Evolutionary conservation across 257 asterid species (phyloP), one percentile per base, ranked within the genome.

Genomic region (Gardenia jasminoides): DNA sequence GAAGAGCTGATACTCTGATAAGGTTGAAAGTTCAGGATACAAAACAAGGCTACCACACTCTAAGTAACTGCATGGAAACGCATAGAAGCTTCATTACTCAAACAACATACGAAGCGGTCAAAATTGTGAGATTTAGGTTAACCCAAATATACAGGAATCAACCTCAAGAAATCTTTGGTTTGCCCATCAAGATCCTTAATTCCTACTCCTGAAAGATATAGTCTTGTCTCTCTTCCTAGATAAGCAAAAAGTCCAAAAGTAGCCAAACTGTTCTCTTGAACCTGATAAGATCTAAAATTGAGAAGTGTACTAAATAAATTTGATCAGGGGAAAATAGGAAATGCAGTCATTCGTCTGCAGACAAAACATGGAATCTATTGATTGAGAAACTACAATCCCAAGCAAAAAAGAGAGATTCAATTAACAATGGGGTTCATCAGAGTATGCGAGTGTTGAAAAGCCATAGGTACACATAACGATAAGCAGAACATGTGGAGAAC

Each of bases 161-260:
- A 91, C 97, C 96, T 90, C 62, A 92, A 85, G 80, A 92, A 85
- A 82, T 90, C 89, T 66, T 84, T 84, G 58, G 90, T 84, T 46
- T 85, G 93, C 74, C 89, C 93, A 64, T 91, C 93, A 46, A 85
- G 80, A 80, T 91, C 98, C 82, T 87, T 86, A 72, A 93, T 81
- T 48, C 88, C 84, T 84, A 89, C 86, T 82, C 89, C 83, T 41
- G 87, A 84, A 80, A 93, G 88, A 85, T 88, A 91, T 71, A 89
- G 78, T 70, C 98, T 88, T 39, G 98, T 86, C 83, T 90, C 94
- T 87, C 94, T 88, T 85, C 98, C 98, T 64, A 93, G 85, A 83
- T 90, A 90, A 50, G 92, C 90, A 83, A 93, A 93, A 73, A 93
- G 89, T 22, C 93, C 97, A 46, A 91, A 74, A 28, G 90, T 89